Conservation (phyloP, 2,329 filamentous ascomycete genomes). For the Helotiales sp. region DNA sequence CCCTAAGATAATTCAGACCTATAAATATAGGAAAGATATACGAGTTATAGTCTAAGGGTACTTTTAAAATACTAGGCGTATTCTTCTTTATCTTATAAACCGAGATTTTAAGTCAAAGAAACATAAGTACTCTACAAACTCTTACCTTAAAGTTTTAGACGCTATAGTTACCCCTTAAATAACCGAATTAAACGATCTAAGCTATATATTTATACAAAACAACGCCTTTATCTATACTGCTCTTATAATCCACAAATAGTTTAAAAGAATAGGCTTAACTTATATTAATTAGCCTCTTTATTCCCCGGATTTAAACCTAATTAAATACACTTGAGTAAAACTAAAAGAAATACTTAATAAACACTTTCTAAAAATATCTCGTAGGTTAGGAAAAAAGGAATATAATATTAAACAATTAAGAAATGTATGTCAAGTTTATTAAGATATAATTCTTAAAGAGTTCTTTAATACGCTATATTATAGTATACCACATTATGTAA, state of each 20-base stretch:
- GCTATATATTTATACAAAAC: too few relatives aligned
- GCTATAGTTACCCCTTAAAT: not conserved
- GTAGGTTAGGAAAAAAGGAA: too few relatives aligned
- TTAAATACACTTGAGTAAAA: constrained; percentile 37
- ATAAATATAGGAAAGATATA: not conserved
- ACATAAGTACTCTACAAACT: too few relatives aligned
- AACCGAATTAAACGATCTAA: not conserved
- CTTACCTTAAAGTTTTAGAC: constrained; percentile 3
- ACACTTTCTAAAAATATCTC: too few relatives aligned
- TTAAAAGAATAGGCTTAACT: constrained; percentile 28
- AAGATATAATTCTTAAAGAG: not conserved
- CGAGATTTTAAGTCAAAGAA: too few relatives aligned
- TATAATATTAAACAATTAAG: not conserved
- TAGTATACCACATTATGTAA: not conserved
- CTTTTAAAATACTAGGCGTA: not conserved
- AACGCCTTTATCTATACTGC: constrained; percentile 35
- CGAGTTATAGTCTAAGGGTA: constrained; percentile 6
- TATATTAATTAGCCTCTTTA: constrained; percentile 35
- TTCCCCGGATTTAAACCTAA: constrained; percentile 40
- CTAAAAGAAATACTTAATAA: constrained; percentile 32
- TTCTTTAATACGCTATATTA: constrained; percentile 2
- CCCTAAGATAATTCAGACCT: constrained; percentile 5
- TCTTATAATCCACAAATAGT: constrained; percentile 20
- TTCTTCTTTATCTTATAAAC: constrained; percentile 1
- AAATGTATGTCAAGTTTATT: not conserved